A percentile compares a stretch with the other conserved stretches of the same genome.
These are phyloP conservation scores for Aureobasidium vineae DNA, from an alignment of 2,329 filamentous ascomycete genomes.

Conservation along the genomic window DNA sequence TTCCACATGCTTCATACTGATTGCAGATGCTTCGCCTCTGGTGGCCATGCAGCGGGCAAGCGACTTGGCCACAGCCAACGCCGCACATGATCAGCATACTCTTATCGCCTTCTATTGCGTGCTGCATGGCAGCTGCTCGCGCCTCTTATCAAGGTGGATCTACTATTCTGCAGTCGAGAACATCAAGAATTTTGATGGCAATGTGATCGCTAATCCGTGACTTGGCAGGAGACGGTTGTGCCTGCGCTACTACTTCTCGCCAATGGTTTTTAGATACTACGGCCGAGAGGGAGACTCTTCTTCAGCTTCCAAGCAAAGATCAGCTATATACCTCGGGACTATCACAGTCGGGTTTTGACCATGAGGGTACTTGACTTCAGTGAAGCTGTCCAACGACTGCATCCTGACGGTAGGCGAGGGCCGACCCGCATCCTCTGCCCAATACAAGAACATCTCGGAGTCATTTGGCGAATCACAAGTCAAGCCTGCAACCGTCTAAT, in stretches of 20 bases:
- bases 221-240: conserved; percentile 12
- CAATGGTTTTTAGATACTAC: neutral
- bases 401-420: conserved; percentile 3
- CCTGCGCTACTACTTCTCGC: neutral
- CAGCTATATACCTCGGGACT: neutral
- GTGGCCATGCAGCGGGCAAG: neutral
- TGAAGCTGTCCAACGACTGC: neutral
- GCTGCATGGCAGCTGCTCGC: conserved; percentile 1
- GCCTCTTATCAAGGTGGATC: neutral
- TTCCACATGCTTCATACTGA: neutral
- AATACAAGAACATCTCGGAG: neutral
- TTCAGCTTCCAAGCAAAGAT: conserved; percentile 9
- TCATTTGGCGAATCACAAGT: conserved; percentile 6
- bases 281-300: neutral
- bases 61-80: conserved; percentile 6
- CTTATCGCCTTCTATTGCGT: neutral
- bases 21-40: neutral
- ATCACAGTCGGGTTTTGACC: neutral
- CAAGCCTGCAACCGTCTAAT: neutral
- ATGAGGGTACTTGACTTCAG: neutral
- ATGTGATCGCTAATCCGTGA: neutral
- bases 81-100: conserved; percentile 6
- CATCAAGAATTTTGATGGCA: neutral
- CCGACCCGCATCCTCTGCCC: neutral
- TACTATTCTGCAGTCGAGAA: neutral